Evolutionary conservation across 1,284 basidiomycete genomes (phyloP).

Genomic region (Apiotrichum montevideense): DNA sequence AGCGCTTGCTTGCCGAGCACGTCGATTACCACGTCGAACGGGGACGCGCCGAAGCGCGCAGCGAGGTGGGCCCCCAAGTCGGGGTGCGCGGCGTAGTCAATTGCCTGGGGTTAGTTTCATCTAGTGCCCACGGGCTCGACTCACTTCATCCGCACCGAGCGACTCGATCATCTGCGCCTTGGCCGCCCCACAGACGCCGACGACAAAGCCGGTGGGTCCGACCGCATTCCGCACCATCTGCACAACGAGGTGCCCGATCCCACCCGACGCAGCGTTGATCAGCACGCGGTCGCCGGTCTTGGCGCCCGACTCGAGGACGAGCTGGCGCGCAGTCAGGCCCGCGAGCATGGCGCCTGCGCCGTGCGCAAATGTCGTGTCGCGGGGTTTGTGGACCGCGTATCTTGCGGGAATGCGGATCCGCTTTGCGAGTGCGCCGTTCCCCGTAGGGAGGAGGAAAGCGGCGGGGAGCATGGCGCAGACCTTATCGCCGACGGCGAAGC

Average conservation of each 20-base stretch:
- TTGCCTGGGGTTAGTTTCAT: conserved; percentile 32
- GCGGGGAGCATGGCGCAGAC: conserved; percentile 10
- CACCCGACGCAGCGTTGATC: conserved; percentile 27
- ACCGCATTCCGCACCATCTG: conserved; percentile 51
- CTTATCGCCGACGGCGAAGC: conserved; percentile 7
- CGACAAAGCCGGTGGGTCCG: conserved; percentile 55
- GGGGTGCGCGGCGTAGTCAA: conserved; percentile 57
- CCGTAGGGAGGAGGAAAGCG: not conserved
- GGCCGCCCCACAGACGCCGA: conserved; percentile 54
- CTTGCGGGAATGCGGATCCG: conserved; percentile 4
- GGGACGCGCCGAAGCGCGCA: not conserved
- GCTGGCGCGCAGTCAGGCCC: conserved; percentile 8
- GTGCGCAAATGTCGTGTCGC: not conserved
- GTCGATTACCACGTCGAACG: conserved; percentile 14
- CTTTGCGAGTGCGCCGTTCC: conserved; percentile 10
- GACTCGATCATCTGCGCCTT: conserved; percentile 51
- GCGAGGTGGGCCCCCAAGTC: conserved; percentile 14
- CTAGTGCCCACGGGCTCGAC: not conserved
- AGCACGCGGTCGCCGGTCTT: conserved; percentile 8
- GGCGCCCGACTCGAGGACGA: not conserved
- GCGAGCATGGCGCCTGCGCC: not conserved
- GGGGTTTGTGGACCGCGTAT: conserved; percentile 3
- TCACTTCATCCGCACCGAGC: conserved; percentile 49
- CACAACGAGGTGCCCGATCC: conserved; percentile 59
- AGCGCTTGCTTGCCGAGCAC: conserved; percentile 24